Evolutionary conservation across 2,329 filamentous ascomycete species (phyloP).

Genomic region (Microdochium paspali): DNA sequence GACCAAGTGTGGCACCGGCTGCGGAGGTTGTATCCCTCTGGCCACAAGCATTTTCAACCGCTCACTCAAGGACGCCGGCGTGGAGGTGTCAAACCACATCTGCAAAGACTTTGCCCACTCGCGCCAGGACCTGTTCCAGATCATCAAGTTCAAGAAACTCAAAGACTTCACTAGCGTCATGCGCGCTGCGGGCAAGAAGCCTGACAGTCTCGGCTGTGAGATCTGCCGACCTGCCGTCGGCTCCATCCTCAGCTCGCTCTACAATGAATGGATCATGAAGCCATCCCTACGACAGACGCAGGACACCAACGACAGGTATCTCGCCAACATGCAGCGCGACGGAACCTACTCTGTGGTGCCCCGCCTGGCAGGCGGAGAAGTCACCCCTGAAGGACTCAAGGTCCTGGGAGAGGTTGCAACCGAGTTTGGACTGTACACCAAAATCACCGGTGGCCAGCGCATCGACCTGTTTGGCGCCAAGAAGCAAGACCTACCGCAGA

Average conservation of each 20-base stretch:
- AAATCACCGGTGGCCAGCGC: constrained; percentile 85
- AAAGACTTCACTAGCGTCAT: constrained; percentile 68
- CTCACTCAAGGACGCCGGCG: constrained; percentile 75
- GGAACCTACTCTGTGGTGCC: constrained; percentile 86
- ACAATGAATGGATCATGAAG: constrained; percentile 76
- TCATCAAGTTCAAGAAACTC: constrained; percentile 72
- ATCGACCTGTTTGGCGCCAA: constrained; percentile 90
- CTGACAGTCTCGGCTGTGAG: constrained; percentile 71
- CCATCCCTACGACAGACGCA: constrained; percentile 63
- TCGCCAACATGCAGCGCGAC: constrained; percentile 86
- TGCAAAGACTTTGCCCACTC: constrained; percentile 80
- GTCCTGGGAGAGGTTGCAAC: constrained; percentile 76
- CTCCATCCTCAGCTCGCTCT: constrained; percentile 72
- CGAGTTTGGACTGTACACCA: constrained; percentile 78
- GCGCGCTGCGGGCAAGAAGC: constrained; percentile 64
- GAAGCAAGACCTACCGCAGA: constrained; percentile 75
- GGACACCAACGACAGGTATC: constrained; percentile 82
- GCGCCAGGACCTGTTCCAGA: constrained; percentile 82
- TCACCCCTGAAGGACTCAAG: constrained; percentile 78
- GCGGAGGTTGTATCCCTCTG: constrained; percentile 82
- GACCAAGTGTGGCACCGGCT: constrained; percentile 86
- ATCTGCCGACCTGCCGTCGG: constrained; percentile 76
- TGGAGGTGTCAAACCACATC: constrained; percentile 78
- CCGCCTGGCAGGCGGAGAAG: constrained; percentile 74
- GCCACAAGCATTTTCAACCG: constrained; percentile 86